Conservation (phyloP, 768 basidiomycete species). For the Termitomyces sp. region DNA sequence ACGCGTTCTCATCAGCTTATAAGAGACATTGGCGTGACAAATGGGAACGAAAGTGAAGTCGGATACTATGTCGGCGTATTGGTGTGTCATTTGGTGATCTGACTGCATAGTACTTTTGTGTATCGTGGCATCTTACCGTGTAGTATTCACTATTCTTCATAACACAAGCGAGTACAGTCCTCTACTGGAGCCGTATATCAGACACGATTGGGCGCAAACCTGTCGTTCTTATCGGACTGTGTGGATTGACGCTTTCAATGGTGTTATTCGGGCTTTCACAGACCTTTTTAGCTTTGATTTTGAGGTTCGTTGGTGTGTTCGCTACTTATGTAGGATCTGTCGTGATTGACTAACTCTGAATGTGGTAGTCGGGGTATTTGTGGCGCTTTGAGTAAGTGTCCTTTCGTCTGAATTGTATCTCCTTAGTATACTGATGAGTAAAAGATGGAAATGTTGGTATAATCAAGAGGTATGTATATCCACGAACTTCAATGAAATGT, state of each 20-base stretch:
- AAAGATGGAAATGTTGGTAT: background rate
- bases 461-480: background rate
- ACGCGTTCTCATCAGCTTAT: background rate
- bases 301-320: background rate
- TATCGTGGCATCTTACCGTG: background rate
- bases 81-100: background rate
- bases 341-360: background rate
- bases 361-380: background rate
- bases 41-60: background rate
- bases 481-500: background rate
- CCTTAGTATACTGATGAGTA: background rate
- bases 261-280: constrained; percentile 49
- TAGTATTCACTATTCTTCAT: constrained; percentile 31
- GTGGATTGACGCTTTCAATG: constrained; percentile 65
- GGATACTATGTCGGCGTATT: background rate
- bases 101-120: background rate
- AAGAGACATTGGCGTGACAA: background rate
- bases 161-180: constrained; percentile 62
- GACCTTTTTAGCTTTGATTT: background rate
- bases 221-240: constrained; percentile 60
- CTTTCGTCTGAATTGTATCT: background rate
- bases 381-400: background rate
- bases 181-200: constrained; percentile 74
- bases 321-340: background rate
- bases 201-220: constrained; percentile 75